phyloP scores from a whole-genome alignment of 75 land plant species.

The Cupressus sempervirens region DNA sequence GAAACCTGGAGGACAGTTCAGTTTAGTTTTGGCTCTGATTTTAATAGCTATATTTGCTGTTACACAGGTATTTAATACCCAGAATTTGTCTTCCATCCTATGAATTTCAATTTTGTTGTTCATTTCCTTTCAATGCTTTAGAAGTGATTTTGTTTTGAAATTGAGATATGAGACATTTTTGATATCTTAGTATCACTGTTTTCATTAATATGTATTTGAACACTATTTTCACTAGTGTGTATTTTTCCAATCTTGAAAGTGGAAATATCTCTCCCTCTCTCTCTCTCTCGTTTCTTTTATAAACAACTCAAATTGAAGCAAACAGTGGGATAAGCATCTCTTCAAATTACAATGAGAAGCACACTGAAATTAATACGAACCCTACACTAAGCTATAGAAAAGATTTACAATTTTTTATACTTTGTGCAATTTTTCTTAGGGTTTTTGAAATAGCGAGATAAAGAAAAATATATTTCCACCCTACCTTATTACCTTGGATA shows the following conservation, averaged over 20 bases:
- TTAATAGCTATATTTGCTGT: background rate
- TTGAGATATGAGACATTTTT: background rate
- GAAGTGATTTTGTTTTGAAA: background rate
- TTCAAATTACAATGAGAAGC: background rate
- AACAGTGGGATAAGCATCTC: too few species aligned
- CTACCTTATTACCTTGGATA: too few species aligned
- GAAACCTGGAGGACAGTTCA: background rate
- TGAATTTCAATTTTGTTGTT: background rate
- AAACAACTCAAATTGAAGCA: too few species aligned
- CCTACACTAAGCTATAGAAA: background rate
- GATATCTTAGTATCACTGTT: background rate
- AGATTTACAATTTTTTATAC: background rate
- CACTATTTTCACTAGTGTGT: too few species aligned
- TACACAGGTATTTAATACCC: conserved; percentile 3
- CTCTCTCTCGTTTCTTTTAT: background rate
- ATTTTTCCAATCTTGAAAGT: background rate
- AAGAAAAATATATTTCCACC: too few species aligned
- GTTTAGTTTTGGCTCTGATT: background rate
- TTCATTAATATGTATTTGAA: background rate
- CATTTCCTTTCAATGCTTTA: background rate
- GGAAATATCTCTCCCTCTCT: too few species aligned
- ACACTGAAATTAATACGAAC: background rate
- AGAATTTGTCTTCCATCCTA: background rate
- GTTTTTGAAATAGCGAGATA: too few species aligned
- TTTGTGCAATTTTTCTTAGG: too few species aligned